phyloP scores from a whole-genome alignment of 495 filamentous ascomycete species.

The Aspergillus hancockii region DNA sequence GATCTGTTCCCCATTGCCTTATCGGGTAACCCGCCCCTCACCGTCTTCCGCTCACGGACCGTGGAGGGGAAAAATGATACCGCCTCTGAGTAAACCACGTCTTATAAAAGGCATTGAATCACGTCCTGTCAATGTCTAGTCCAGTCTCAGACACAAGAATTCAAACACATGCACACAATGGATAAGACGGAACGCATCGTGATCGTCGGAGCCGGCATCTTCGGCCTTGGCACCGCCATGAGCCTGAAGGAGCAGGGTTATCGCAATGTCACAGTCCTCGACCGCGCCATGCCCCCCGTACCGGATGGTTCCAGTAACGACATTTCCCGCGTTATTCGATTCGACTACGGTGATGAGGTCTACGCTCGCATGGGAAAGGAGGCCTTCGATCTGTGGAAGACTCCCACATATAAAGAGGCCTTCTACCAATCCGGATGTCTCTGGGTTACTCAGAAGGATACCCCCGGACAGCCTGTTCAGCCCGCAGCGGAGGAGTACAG shows the following conservation, averaged over 20 bases:
- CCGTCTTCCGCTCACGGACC: neutral
- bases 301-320: conserved; percentile 64
- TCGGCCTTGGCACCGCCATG: conserved; percentile 65
- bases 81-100: neutral
- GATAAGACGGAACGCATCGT: conserved; percentile 48
- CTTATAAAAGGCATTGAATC: neutral
- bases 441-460: conserved; percentile 30
- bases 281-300: conserved; percentile 58
- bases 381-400: conserved; percentile 68
- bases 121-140: neutral
- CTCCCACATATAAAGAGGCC: conserved; percentile 31
- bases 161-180: conserved; percentile 15
- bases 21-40: neutral
- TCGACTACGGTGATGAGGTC: conserved; percentile 69
- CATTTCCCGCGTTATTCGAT: conserved; percentile 68
- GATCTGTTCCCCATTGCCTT: neutral
- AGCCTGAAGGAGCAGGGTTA: conserved; percentile 53
- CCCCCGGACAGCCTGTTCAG: conserved; percentile 41
- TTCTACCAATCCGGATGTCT: conserved; percentile 36
- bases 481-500: conserved; percentile 39
- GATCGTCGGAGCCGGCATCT: conserved; percentile 71
- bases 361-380: conserved; percentile 65
- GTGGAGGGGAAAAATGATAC: neutral
- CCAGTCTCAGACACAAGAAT: neutral
- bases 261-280: conserved; percentile 62